Evolutionary conservation across 2,329 filamentous ascomycete species (phyloP).

Genomic region (Phaeophleospora eucalypticola): DNA sequence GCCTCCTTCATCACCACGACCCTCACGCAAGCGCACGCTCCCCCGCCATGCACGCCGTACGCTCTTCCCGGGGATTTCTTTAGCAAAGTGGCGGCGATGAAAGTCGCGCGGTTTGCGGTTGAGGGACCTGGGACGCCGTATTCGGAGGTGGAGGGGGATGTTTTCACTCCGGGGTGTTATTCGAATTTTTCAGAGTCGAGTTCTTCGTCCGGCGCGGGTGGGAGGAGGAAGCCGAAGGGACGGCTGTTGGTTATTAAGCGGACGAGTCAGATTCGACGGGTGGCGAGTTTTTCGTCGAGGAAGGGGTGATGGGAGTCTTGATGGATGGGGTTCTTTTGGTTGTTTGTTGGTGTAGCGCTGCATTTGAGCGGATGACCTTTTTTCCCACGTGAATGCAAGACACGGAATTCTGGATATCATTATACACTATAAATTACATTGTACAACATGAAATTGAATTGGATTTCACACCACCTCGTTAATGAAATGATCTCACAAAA

Average conservation of each 20-base stretch:
- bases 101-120: not conserved
- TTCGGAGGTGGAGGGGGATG: too few relatives aligned
- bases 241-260: not conserved
- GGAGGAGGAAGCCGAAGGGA: not conserved
- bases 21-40: not conserved
- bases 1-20: slow-evolving; percentile 9
- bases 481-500: too few relatives aligned
- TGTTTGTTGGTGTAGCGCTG: too few relatives aligned
- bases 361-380: too few relatives aligned
- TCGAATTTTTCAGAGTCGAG: not conserved
- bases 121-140: not conserved
- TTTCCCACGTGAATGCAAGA: too few relatives aligned
- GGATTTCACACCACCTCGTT: too few relatives aligned
- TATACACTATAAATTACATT: too few relatives aligned
- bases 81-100: not conserved
- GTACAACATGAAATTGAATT: too few relatives aligned
- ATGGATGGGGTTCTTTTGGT: too few relatives aligned
- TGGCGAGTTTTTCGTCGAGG: not conserved
- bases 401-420: too few relatives aligned
- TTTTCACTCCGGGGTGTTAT: not conserved
- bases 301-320: not conserved
- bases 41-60: not conserved
- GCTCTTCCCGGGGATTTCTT: not conserved
- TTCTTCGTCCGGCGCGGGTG: too few relatives aligned
- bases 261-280: not conserved